Conservation (phyloP, 2,329 filamentous ascomycete genomes). For the Fusarium sp. region DNA sequence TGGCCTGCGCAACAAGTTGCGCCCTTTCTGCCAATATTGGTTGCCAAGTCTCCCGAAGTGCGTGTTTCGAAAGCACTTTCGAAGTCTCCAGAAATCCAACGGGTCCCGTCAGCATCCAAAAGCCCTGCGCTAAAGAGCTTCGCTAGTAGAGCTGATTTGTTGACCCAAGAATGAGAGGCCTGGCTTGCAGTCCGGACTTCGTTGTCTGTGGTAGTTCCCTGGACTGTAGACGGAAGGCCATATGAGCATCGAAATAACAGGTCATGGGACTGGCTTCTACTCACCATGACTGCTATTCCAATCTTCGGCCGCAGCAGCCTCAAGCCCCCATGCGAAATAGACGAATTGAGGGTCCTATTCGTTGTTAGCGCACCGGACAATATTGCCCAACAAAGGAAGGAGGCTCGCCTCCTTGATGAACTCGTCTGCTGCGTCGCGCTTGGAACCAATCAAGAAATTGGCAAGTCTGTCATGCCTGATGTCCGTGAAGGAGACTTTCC, state of each 20-base stretch:
- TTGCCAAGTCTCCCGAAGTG: neutral
- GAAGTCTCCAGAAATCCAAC: slow-evolving; percentile 5
- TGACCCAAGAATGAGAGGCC: slow-evolving; percentile 6
- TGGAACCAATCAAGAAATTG: slow-evolving; percentile 8
- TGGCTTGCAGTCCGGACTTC: neutral
- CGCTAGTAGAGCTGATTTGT: neutral
- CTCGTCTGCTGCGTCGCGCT: neutral
- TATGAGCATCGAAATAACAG: neutral
- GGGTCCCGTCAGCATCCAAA: neutral
- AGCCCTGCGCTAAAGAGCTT: slow-evolving; percentile 5
- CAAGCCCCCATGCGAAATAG: slow-evolving; percentile 6
- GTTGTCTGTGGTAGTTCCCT: neutral
- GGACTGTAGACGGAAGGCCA: neutral
- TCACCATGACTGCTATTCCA: slow-evolving; percentile 8
- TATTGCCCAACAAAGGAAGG: too few relatives aligned
- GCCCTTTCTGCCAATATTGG: slow-evolving; percentile 3
- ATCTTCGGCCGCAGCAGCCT: neutral
- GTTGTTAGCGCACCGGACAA: neutral
- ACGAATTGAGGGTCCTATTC: slow-evolving; percentile 10
- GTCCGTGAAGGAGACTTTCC: neutral
- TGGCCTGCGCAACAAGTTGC: neutral
- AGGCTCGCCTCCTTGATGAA: neutral
- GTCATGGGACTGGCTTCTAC: neutral
- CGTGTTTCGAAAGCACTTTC: neutral
- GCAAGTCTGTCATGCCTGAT: slow-evolving; percentile 10